Evolutionary conservation across 2,329 filamentous ascomycete species (phyloP), one percentile per base, ranked within the genome.

Genomic region (Cryphonectria radicalis): DNA sequence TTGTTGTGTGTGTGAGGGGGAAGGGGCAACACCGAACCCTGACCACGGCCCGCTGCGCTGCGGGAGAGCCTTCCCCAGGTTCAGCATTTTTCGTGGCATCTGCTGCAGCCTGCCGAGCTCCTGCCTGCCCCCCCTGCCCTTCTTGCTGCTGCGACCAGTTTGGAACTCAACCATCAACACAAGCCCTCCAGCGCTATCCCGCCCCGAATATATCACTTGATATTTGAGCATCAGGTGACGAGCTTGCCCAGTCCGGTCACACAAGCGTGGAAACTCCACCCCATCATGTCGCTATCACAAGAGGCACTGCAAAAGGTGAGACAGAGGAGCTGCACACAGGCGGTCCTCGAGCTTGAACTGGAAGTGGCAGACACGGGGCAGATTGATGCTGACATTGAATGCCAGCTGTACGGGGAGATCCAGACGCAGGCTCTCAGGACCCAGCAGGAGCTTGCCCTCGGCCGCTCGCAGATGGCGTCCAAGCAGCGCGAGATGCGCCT

Each of bases 401-500:
- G 43, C n/a, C 75, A 98, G 95, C 87, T 98, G 74, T 90, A 97
- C 77, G 92, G 93, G 81, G 96, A 98, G 84, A 98, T 98, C 78
- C 94, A 98, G 83, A 90, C 91, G 75, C 96, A 97, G 81, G 95
- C 95, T 19, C 84, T 93, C 57, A 91, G 91, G 74, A 93, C 96
- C 22, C 94, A 97, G 82, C 95, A 98, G 83, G 95, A 98, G 82
- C 95, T 98, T 79, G 88, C 90, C 75, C 87, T 97, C 72, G 93
- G 95, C 74, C 92, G 93, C 77, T 89, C 92, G 14, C 95, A 98
- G 81, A 93, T 97, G 76, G 88, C 90, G 10, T 87, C 90, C 72
- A 97, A 97, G 83, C 93, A 95, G 81, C 90, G 95, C 71, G 95
- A 98, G 80, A 91, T 92, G 79, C 93, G 96, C 62, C 90, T 98